Conservation (phyloP, 2,329 filamentous ascomycete species). For the Trichophyton schoenleinii region DNA sequence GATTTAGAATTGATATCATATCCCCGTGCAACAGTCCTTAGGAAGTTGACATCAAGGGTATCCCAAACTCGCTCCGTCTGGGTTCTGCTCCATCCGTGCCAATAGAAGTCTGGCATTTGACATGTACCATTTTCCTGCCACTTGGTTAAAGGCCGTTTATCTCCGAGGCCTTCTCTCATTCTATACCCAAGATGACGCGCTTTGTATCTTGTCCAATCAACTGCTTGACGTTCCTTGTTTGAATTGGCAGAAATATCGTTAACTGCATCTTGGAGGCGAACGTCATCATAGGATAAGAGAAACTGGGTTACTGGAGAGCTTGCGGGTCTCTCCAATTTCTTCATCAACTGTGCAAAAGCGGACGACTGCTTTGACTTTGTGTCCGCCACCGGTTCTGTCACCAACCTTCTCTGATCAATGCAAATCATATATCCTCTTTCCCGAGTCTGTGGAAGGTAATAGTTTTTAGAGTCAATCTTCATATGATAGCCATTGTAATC, state of each 20-base stretch:
- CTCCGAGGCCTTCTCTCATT: slow-evolving; percentile 38
- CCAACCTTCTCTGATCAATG: slow-evolving; percentile 30
- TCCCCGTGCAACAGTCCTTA: slow-evolving; percentile 38
- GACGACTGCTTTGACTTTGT: slow-evolving; percentile 18
- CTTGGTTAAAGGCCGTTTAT: slow-evolving; percentile 45
- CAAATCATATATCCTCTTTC: slow-evolving; percentile 48
- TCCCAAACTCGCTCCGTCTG: slow-evolving; percentile 53
- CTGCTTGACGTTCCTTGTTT: slow-evolving; percentile 17
- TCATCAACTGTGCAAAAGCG: slow-evolving; percentile 37
- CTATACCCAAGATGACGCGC: slow-evolving; percentile 48
- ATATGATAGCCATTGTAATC: slow-evolving; percentile 44
- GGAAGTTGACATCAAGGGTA: slow-evolving; percentile 49
- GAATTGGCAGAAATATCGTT: slow-evolving; percentile 33
- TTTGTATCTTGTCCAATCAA: slow-evolving; percentile 37
- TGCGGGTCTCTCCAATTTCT: slow-evolving; percentile 41
- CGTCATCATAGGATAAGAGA: slow-evolving; percentile 45
- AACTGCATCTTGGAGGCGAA: slow-evolving; percentile 40
- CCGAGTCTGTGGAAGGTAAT: slow-evolving; percentile 60
- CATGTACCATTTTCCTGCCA: slow-evolving; percentile 46
- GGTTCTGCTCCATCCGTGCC: slow-evolving; percentile 37
- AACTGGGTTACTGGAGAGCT: slow-evolving; percentile 52
- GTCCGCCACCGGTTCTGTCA: slow-evolving; percentile 13
- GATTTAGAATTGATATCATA: slow-evolving; percentile 50
- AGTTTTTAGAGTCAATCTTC: slow-evolving; percentile 55
- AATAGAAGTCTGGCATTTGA: slow-evolving; percentile 44